phyloP scores from a whole-genome alignment of 129 eudicot genomes.

The Flaveria robusta region DNA sequence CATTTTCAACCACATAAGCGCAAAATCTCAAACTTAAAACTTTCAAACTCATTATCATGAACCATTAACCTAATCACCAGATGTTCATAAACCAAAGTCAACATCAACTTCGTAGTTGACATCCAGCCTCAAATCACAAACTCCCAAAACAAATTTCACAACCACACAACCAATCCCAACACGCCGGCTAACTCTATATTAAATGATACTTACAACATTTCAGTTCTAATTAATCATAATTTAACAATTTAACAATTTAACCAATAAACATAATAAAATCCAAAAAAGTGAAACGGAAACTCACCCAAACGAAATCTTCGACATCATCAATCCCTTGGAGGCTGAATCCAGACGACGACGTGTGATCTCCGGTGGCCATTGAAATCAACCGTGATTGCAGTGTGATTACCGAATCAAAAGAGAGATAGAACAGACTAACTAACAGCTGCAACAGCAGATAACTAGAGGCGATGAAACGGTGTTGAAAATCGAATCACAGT shows the following conservation, averaged over 20 bases:
- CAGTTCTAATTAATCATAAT: conserved; percentile 6
- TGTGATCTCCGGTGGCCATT: conserved; percentile 39
- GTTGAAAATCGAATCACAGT: neutral
- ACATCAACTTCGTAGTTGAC: conserved; percentile 17
- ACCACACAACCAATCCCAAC: conserved; percentile 3
- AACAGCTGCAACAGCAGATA: neutral
- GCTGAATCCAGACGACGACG: conserved; percentile 45
- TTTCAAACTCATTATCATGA: neutral
- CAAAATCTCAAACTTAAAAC: conserved; percentile 7
- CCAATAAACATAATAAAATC: neutral
- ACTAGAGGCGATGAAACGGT: neutral
- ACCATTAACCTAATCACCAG: neutral
- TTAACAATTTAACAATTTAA: neutral
- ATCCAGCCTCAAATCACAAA: conserved; percentile 6
- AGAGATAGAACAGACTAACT: neutral
- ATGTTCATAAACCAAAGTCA: neutral
- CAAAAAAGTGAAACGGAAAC: conserved; percentile 17
- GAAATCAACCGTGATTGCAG: neutral
- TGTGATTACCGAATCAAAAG: neutral
- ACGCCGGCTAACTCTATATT: conserved; percentile 30
- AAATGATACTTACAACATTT: conserved; percentile 26
- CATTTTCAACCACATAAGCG: conserved; percentile 20
- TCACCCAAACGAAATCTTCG: conserved; percentile 74
- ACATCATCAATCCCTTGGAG: conserved; percentile 76
- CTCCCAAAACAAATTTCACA: neutral